phyloP scores from a whole-genome alignment of 768 basidiomycete genomes.

The Pisolithus albus region DNA sequence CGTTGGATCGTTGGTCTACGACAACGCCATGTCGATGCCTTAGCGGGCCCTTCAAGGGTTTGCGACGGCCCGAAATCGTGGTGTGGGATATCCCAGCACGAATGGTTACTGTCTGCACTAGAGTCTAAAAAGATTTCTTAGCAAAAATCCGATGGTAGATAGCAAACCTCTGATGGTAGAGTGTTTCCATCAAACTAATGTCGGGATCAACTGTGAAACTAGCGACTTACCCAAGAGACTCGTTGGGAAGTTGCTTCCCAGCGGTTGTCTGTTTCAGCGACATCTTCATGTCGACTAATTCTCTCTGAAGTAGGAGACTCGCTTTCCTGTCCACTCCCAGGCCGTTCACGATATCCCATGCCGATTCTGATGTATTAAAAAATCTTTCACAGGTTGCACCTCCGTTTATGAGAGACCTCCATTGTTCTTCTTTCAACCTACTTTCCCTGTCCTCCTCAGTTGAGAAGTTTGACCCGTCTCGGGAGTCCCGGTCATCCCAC shows the following conservation, averaged over 20 bases:
- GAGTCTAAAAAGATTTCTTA: too few species aligned
- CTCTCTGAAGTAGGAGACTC: neutral
- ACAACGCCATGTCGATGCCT: too few species aligned
- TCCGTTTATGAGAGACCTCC: neutral
- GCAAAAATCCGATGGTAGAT: too few species aligned
- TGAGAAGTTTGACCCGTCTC: neutral
- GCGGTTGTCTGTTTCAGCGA: neutral
- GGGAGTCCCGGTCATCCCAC: neutral
- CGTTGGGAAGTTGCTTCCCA: neutral
- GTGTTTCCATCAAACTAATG: too few species aligned
- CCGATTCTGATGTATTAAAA: neutral
- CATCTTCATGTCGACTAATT: neutral
- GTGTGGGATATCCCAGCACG: too few species aligned
- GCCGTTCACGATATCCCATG: neutral
- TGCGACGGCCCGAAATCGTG: too few species aligned
- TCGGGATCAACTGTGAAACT: neutral
- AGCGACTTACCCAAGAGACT: neutral
- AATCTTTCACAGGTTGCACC: neutral
- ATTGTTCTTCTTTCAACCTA: neutral
- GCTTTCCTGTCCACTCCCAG: neutral
- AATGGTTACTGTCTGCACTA: too few species aligned
- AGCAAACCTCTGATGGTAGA: too few species aligned
- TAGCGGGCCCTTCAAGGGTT: too few species aligned
- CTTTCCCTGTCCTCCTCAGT: neutral
- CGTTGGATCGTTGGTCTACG: too few species aligned